These are phyloP conservation scores for Eutrema yunnanense DNA, from an alignment of 345 rosid species.

Conservation along the genomic window DNA sequence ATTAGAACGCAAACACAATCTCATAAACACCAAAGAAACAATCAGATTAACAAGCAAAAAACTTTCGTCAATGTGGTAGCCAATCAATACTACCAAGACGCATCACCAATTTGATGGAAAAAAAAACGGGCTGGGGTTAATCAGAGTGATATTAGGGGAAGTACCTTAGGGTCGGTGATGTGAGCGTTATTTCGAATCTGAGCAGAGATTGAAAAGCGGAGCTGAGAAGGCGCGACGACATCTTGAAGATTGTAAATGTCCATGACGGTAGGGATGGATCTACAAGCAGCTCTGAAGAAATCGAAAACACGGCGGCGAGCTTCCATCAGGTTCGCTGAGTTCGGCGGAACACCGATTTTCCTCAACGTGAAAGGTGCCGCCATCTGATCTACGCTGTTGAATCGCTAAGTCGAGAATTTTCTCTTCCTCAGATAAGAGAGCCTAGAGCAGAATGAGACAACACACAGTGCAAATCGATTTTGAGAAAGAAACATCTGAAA, in stretches of 20 bases:
- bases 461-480: background rate
- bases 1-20: background rate
- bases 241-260: slow-evolving; percentile 90
- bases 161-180: slow-evolving; percentile 80
- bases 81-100: background rate
- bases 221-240: slow-evolving; percentile 64
- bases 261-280: slow-evolving; percentile 73
- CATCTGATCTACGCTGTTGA: slow-evolving; percentile 16
- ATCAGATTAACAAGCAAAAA: background rate
- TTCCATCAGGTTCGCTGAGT: slow-evolving; percentile 78
- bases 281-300: slow-evolving; percentile 74
- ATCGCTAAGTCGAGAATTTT: background rate
- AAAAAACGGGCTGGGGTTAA: background rate
- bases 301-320: slow-evolving; percentile 72
- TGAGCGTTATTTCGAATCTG: slow-evolving; percentile 77
- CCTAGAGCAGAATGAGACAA: background rate
- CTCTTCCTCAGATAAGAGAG: slow-evolving; percentile 1
- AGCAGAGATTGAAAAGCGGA: slow-evolving; percentile 76
- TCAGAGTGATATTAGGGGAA: background rate
- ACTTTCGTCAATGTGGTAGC: background rate
- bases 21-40: background rate
- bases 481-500: slow-evolving; percentile 4
- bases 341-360: slow-evolving; percentile 68
- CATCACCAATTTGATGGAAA: background rate
- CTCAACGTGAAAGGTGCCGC: slow-evolving; percentile 58